Evolutionary conservation across 1,284 basidiomycete species (phyloP).

Genomic region (Pseudozyma thailandica): DNA sequence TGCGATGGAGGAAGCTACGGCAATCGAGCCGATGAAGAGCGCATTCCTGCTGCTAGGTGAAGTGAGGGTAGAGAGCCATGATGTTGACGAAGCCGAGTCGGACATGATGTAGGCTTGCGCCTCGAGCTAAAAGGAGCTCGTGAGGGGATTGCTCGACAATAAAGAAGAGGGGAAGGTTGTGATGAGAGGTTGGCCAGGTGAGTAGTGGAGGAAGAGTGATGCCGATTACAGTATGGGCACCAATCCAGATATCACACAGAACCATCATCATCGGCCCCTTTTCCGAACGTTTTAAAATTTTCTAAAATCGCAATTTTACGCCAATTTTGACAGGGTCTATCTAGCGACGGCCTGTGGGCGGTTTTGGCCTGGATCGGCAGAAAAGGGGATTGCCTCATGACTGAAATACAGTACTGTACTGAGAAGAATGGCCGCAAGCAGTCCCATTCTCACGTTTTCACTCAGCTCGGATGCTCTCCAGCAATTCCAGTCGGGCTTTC

Average conservation of each 20-base stretch:
- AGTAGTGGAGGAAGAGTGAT: background rate
- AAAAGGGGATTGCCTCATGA: too few species aligned
- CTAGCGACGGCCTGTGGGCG: too few species aligned
- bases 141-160: background rate
- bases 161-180: background rate
- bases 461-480: too few species aligned
- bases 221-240: background rate
- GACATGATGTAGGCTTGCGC: slow-evolving; percentile 20
- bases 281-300: background rate
- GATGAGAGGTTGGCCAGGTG: background rate
- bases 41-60: slow-evolving; percentile 33
- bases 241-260: background rate
- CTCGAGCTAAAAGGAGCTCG: too few species aligned
- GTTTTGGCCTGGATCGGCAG: too few species aligned
- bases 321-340: too few species aligned
- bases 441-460: too few species aligned
- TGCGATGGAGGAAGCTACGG: slow-evolving; percentile 56
- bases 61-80: slow-evolving; percentile 35
- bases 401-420: too few species aligned
- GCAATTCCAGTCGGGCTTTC: too few species aligned
- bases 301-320: background rate
- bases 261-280: background rate
- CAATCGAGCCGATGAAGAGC: slow-evolving; percentile 48
- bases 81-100: slow-evolving; percentile 29
- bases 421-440: too few species aligned